A percentile compares a stretch with the other conserved stretches of the same genome.
Evolutionary conservation across 164 flowering plant genomes (phyloP).

Genomic region (Vitis amurensis): DNA sequence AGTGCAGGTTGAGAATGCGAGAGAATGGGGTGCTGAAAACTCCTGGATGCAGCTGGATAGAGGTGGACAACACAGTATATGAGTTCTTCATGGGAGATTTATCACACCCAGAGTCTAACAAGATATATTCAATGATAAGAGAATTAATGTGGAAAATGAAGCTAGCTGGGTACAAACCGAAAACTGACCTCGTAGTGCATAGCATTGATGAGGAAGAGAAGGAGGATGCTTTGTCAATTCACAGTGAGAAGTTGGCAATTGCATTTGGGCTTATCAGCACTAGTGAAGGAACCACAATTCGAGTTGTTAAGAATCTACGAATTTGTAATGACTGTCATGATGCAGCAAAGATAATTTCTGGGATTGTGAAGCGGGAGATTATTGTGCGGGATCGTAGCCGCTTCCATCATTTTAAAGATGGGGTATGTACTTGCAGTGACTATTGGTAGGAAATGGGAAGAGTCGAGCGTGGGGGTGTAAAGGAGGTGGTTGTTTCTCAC

Average conservation of each 20-base stretch:
- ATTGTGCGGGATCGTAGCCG: slow-evolving; percentile 66
- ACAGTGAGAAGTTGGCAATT: slow-evolving; percentile 73
- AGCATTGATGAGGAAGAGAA: slow-evolving; percentile 38
- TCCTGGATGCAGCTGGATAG: slow-evolving; percentile 48
- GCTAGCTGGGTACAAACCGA: slow-evolving; percentile 35
- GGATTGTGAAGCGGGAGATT: slow-evolving; percentile 51
- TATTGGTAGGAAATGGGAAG: slow-evolving; percentile 42
- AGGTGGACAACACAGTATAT: slow-evolving; percentile 31
- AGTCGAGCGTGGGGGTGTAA: too few species aligned
- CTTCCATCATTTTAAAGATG: slow-evolving; percentile 75
- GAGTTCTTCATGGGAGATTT: slow-evolving; percentile 37
- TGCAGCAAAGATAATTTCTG: slow-evolving; percentile 59
- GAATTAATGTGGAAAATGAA: slow-evolving; percentile 30
- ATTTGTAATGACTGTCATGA: slow-evolving; percentile 69
- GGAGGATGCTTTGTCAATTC: slow-evolving; percentile 54
- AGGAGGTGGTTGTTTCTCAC: too few species aligned
- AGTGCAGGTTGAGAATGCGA: slow-evolving; percentile 32
- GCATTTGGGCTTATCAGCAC: slow-evolving; percentile 64
- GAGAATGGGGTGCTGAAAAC: slow-evolving; percentile 26
- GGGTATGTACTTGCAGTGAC: slow-evolving; percentile 74
- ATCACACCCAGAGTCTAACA: slow-evolving; percentile 29
- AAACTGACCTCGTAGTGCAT: slow-evolving; percentile 20
- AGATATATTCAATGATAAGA: slow-evolving; percentile 23
- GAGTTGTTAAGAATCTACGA: slow-evolving; percentile 77
- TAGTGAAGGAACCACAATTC: slow-evolving; percentile 44